Evolutionary conservation across 176 grass and related monocot genomes (phyloP), one percentile per base, ranked within the genome.

Genomic region (Puccinellia tenuiflora): DNA sequence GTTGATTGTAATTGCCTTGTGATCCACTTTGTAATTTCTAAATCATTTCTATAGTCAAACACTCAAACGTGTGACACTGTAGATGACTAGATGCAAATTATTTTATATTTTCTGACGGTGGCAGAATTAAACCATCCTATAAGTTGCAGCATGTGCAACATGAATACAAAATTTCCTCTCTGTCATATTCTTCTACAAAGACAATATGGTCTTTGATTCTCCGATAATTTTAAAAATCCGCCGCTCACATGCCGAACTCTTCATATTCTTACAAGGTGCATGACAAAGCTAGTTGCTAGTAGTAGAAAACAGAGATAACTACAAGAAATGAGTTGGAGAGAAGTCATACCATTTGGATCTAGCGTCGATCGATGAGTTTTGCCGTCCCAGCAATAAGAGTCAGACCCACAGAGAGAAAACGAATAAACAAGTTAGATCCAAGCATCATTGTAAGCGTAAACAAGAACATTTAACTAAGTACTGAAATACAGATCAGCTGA

Each of bases 291-390:
- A 47, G 51, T 20, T 61, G 62, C 13, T 37, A 29, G 24, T 37
- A 29, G 24, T 73, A 74, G 4, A 51, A 21, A 45, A 74, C n/a
- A 53, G 25, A 79, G 75, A 46, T 18, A 84, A 35, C 2, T 65
- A 73, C 15, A 85, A 55, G 50, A 83, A 51, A 79, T 24, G 43
- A 22, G 73, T 8, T 26, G 71, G 68, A 79, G 75, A 81, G 75
- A 81, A 68, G 53, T 43, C 89, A 24, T 92, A 94, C 90, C 92
- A 65, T 94, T 92, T 18, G 92, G 90, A 82, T 94, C 92, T 92
- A 79, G 37, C 57, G 0, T n/a, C 48, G 0, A 59, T n/a, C 48
- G 0, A 59, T 20, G 37, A 75, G 39, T 73, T 50, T 48, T 25
- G 31, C 77, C 82, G 87, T 75, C 59, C 76, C 67, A 86, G 69